Percentiles rank a stretch among this genome's conserved stretches.
Evolutionary conservation across 2,329 filamentous ascomycete genomes (phyloP).

Genomic region (Sclerotinia sclerotiorum): DNA sequence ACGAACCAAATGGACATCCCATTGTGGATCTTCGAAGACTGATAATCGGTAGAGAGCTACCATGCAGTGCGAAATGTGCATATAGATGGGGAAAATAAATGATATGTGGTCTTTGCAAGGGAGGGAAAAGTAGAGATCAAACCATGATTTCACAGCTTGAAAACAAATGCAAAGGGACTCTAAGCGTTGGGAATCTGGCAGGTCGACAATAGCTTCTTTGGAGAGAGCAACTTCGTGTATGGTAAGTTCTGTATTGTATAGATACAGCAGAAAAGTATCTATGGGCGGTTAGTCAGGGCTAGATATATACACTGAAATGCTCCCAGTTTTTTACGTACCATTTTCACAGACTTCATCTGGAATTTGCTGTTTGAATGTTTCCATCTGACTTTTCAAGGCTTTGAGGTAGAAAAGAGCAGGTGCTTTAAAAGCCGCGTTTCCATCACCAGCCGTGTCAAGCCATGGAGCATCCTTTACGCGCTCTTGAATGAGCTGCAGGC

Average conservation of each 20-base stretch:
- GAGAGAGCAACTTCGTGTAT: constrained; percentile 20
- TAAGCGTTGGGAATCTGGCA: neutral
- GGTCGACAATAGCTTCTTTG: neutral
- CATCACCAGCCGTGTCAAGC: neutral
- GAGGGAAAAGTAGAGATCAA: constrained; percentile 17
- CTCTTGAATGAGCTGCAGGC: constrained; percentile 38
- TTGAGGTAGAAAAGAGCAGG: constrained; percentile 20
- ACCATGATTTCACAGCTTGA: constrained; percentile 22
- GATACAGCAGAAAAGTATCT: constrained; percentile 17
- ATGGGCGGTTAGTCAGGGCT: neutral
- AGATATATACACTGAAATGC: neutral
- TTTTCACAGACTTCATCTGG: constrained; percentile 55
- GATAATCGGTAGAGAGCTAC: constrained; percentile 18
- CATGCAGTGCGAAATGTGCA: constrained; percentile 16
- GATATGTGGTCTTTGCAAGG: neutral
- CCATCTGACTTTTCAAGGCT: constrained; percentile 61
- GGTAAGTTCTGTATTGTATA: constrained; percentile 20
- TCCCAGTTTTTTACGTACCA: neutral
- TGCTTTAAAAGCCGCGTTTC: constrained; percentile 31
- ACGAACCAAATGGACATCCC: constrained; percentile 15
- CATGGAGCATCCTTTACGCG: constrained; percentile 23
- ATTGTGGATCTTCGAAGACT: constrained; percentile 13
- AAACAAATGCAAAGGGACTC: constrained; percentile 21
- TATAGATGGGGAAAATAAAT: constrained; percentile 13
- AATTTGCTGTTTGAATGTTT: constrained; percentile 62